These are phyloP conservation scores for Coprinopsis cinerea DNA, from an alignment of 768 basidiomycete genomes.

Conservation along the genomic window DNA sequence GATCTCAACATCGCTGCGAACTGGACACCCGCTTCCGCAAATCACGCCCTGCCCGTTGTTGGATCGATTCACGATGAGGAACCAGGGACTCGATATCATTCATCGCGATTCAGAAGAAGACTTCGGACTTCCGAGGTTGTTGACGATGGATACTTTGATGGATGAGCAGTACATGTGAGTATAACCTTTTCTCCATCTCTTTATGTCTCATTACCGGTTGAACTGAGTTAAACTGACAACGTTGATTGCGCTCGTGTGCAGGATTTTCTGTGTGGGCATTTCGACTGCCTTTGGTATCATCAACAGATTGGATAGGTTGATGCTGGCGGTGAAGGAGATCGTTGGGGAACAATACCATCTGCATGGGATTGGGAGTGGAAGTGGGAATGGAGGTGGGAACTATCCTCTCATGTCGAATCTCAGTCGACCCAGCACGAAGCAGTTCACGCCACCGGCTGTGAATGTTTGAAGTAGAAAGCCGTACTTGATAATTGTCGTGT, in stretches of 20 bases:
- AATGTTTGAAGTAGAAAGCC: too few species aligned
- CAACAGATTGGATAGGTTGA: constrained; percentile 68
- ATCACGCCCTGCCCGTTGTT: constrained; percentile 74
- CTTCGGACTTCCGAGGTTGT: constrained; percentile 62
- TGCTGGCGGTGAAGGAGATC: constrained; percentile 79
- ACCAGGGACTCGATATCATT: constrained; percentile 61
- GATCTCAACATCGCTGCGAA: constrained; percentile 70
- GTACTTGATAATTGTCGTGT: too few species aligned
- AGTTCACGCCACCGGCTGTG: too few species aligned
- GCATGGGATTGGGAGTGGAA: constrained; percentile 46
- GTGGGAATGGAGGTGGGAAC: not conserved
- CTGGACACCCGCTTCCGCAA: constrained; percentile 73
- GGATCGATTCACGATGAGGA: constrained; percentile 40
- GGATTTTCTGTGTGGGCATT: constrained; percentile 69
- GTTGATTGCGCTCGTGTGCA: too few species aligned
- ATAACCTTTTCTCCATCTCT: not conserved
- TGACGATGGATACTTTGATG: constrained; percentile 69
- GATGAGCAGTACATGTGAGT: constrained; percentile 77
- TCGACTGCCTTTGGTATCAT: constrained; percentile 65
- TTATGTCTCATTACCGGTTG: not conserved
- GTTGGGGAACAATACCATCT: constrained; percentile 87
- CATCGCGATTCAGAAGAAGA: constrained; percentile 69
- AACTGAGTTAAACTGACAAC: too few species aligned
- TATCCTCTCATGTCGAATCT: too few species aligned
- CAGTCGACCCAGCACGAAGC: too few species aligned